Evolutionary conservation across 805 yeast genomes (phyloP).

Genomic region (Wickerhamiella dianesei): DNA sequence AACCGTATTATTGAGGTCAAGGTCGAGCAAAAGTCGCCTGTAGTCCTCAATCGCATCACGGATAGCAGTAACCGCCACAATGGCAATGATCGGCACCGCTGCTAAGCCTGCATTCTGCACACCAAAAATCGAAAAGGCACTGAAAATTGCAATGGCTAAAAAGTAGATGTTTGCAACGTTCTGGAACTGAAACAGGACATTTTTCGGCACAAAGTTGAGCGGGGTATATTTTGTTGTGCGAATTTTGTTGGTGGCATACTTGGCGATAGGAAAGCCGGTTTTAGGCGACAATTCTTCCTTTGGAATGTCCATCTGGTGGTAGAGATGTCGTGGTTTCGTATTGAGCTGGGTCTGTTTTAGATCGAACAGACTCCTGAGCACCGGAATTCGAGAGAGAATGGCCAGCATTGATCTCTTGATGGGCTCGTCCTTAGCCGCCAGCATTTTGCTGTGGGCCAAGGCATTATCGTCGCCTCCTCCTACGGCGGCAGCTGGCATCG

Average conservation of each 20-base stretch:
- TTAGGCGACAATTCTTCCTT: constrained; percentile 37
- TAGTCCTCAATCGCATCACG: constrained; percentile 72
- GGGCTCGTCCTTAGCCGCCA: constrained; percentile 3
- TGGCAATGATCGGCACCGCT: constrained; percentile 70
- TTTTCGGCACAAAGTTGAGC: constrained; percentile 73
- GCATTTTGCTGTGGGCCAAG: constrained; percentile 13
- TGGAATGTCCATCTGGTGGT: constrained; percentile 39
- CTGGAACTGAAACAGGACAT: constrained; percentile 62
- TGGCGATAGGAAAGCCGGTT: constrained; percentile 42
- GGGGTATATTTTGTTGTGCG: constrained; percentile 95
- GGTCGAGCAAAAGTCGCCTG: constrained; percentile 48
- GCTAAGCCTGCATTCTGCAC: constrained; percentile 59
- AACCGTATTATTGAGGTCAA: constrained; percentile 53
- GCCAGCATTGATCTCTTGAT: constrained; percentile 3
- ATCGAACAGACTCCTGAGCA: constrained; percentile 12
- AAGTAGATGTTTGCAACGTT: constrained; percentile 88
- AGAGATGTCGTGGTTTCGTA: constrained; percentile 29
- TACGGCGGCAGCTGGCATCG: neutral
- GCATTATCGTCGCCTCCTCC: constrained; percentile 9
- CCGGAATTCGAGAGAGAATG: constrained; percentile 23
- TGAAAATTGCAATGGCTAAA: constrained; percentile 61
- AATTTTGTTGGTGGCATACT: constrained; percentile 80
- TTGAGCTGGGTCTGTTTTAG: constrained; percentile 12
- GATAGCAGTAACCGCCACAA: constrained; percentile 58
- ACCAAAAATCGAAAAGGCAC: constrained; percentile 61